Evolutionary conservation across 768 basidiomycete species (phyloP), one percentile per base, ranked within the genome.

Genomic region (Rhodotorula babjevae): DNA sequence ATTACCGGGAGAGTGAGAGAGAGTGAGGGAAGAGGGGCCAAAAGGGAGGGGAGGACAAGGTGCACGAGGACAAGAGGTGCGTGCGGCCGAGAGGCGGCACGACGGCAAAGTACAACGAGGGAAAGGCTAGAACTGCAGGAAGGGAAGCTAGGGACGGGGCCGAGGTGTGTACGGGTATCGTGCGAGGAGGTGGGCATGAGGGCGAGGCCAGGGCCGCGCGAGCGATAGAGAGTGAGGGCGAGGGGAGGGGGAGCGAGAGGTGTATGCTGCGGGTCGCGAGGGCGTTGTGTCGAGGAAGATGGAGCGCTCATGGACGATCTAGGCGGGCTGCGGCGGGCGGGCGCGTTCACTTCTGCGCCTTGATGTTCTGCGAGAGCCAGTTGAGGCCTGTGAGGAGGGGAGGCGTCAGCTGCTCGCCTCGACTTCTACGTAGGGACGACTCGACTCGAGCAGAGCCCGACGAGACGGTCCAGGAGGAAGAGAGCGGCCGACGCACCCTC

Each of bases 331-430:
- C 18, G 49, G 31, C 18, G 5, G 10, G 18, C 52, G 5, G 5
- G 33, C 31, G 23, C 19, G 29, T 0, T 14, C 61, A 73, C 53
- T 73, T 73, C 40, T 73, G 67, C 42, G 72, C 44, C 86, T 95
- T 94, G 79, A 96, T 92, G 81, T 96, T 96, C 83, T 93, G 92
- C 65, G 92, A 94, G 78, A 97, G 84, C 94, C 94, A 97, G 82
- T 94, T 92, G 59, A 97, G 87, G 47, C 77, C 77, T 77, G 59
- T 19, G 7, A 11, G 44, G 5, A 9, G 2, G 11, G 10, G 29
- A 3, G 3, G 19, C 25, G 2, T 40, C 42, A 14, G 23, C 0
- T 14, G n/a, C 44, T n/a, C 14, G 40, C 23, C 12, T 12, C 27
- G 33, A 25, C 8, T n/a, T n/a, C n/a, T n/a, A n/a, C n/a, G n/a